Conservation (phyloP, 805 yeast genomes). For the Lipomyces starkeyi region DNA sequence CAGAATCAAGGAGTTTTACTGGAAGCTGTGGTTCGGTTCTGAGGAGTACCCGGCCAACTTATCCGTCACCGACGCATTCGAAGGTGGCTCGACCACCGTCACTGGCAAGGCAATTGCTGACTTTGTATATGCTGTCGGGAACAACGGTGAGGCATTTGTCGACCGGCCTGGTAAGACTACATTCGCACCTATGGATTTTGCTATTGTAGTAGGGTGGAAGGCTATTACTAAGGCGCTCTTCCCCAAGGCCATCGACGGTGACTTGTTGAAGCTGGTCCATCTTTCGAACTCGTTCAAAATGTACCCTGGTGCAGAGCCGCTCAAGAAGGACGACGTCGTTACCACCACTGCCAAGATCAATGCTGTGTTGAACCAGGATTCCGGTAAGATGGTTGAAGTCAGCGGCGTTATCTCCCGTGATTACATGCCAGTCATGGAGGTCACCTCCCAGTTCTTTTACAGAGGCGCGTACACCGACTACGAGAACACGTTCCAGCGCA, state of each 20-base stretch:
- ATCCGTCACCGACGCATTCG: slow-evolving; percentile 71
- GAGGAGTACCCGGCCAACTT: slow-evolving; percentile 56
- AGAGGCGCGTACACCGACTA: slow-evolving; percentile 89
- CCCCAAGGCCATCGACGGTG: slow-evolving; percentile 97
- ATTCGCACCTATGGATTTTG: slow-evolving; percentile 98
- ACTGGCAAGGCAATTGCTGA: slow-evolving; percentile 81
- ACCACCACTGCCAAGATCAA: slow-evolving; percentile 81
- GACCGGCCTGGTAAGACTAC: slow-evolving; percentile 82
- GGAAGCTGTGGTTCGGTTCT: slow-evolving; percentile 93
- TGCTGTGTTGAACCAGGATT: slow-evolving; percentile 86
- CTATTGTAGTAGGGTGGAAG: slow-evolving; percentile 98
- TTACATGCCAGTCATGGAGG: slow-evolving; percentile 85
- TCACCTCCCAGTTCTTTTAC: slow-evolving; percentile 93
- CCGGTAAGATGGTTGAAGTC: slow-evolving; percentile 96
- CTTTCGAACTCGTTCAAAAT: slow-evolving; percentile 92
- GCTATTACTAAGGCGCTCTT: slow-evolving; percentile 97
- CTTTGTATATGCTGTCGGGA: slow-evolving; percentile 96
- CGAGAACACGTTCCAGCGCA: slow-evolving; percentile 89
- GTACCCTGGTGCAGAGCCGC: slow-evolving; percentile 89
- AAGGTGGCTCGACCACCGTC: slow-evolving; percentile 71
- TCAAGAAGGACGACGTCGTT: slow-evolving; percentile 86
- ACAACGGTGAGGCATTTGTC: slow-evolving; percentile 95
- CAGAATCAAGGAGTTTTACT: slow-evolving; percentile 93
- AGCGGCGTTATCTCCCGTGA: slow-evolving; percentile 84
- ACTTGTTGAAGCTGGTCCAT: slow-evolving; percentile 89